Conservation (phyloP, 345 rosid genomes). For the Arabis alpina region DNA sequence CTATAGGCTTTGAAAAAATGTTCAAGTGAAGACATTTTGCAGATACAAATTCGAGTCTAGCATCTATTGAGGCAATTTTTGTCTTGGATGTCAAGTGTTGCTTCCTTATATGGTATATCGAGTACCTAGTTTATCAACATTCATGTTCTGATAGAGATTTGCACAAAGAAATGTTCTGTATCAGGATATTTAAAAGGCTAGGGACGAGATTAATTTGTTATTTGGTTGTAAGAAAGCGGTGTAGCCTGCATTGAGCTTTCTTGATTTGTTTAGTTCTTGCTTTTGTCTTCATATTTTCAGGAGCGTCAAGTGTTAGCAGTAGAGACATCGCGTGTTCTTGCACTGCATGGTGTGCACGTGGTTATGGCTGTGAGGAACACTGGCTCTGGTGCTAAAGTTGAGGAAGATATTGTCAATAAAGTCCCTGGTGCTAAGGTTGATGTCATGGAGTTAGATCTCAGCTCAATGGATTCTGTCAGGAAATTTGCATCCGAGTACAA, state of each 20-base stretch:
- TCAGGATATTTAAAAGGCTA: no score
- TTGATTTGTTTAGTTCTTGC: not conserved
- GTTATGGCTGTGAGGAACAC: conserved; percentile 68
- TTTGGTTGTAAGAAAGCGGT: conserved; percentile 3
- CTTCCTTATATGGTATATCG: not conserved
- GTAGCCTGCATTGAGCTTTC: not conserved
- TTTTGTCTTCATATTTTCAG: conserved; percentile 35
- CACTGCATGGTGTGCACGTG: conserved; percentile 67
- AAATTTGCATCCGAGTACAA: conserved; percentile 62
- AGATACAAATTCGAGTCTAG: not conserved
- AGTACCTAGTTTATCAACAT: not conserved
- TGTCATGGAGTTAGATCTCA: conserved; percentile 71
- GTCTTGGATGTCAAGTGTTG: not conserved
- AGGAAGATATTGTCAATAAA: conserved; percentile 53
- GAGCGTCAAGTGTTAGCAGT: conserved; percentile 71
- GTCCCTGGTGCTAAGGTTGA: conserved; percentile 64
- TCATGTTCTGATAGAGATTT: not conserved
- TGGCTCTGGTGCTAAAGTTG: conserved; percentile 52
- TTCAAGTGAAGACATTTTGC: not conserved
- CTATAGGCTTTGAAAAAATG: not conserved
- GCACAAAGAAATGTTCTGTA: no score
- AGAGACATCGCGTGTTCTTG: conserved; percentile 72
- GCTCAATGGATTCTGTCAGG: conserved; percentile 60
- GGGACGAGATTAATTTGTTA: no score
- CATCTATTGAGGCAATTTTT: not conserved